Percentiles rank a stretch among this genome's conserved stretches.
These are phyloP conservation scores for Saturnispora mendoncae DNA, from an alignment of 805 yeast species.

Conservation along the genomic window DNA sequence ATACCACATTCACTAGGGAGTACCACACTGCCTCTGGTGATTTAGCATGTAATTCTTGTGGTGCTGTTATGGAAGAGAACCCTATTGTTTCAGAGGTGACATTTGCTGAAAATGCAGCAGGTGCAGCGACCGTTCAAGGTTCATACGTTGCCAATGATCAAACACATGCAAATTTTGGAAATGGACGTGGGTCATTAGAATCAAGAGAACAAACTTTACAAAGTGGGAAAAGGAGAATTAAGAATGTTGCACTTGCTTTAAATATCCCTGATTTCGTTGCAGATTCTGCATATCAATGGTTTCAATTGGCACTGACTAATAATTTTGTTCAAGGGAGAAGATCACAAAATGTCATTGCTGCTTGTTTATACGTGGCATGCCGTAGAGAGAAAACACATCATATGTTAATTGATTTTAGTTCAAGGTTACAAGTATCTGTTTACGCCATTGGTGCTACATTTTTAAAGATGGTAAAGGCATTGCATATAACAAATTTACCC, in stretches of 20 bases:
- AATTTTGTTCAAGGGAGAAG: conserved; percentile 96
- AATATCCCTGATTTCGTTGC: conserved; percentile 76
- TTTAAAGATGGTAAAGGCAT: conserved; percentile 79
- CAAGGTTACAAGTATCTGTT: conserved; percentile 82
- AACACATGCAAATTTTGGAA: conserved; percentile 59
- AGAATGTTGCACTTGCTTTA: conserved; percentile 70
- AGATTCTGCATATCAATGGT: conserved; percentile 86
- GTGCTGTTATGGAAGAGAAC: conserved; percentile 80
- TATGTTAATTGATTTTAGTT: conserved; percentile 92
- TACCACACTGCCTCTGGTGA: conserved; percentile 59
- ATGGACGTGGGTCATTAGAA: conserved; percentile 68
- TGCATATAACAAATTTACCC: conserved; percentile 72
- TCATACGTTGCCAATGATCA: conserved; percentile 87
- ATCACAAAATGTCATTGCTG: conserved; percentile 90
- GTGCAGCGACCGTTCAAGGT: conserved; percentile 96
- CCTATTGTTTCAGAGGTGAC: conserved; percentile 94
- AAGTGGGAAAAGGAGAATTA: conserved; percentile 73
- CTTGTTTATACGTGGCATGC: conserved; percentile 92
- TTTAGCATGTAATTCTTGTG: conserved; percentile 74
- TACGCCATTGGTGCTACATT: conserved; percentile 95
- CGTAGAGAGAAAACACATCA: conserved; percentile 86
- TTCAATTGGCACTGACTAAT: conserved; percentile 71
- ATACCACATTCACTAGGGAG: conserved; percentile 44
- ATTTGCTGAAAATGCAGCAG: conserved; percentile 83
- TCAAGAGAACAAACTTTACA: conserved; percentile 82